These are phyloP conservation scores for Exophiala spinifera DNA, from an alignment of 2,329 filamentous ascomycete genomes.

Conservation along the genomic window DNA sequence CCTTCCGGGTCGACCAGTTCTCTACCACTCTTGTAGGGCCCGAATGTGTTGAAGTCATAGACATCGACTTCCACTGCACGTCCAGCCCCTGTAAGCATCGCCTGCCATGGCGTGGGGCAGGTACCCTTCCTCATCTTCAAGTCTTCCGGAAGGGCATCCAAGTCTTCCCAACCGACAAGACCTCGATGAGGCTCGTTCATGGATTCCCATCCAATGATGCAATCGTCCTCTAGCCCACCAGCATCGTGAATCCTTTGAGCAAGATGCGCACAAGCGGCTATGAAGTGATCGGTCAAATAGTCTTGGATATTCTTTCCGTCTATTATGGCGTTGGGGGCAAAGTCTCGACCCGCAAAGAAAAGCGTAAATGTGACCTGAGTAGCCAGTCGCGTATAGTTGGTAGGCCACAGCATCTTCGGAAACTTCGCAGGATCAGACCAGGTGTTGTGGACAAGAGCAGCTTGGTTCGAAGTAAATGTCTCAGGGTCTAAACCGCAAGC, in stretches of 20 bases:
- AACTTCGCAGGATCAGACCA: slow-evolving; percentile 80
- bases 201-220: slow-evolving; percentile 93
- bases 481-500: slow-evolving; percentile 87
- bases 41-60: slow-evolving; percentile 91
- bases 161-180: slow-evolving; percentile 76
- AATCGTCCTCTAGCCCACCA: slow-evolving; percentile 78
- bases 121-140: slow-evolving; percentile 92
- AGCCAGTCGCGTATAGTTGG: slow-evolving; percentile 86
- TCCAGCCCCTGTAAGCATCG: slow-evolving; percentile 86
- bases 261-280: slow-evolving; percentile 74
- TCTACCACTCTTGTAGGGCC: slow-evolving; percentile 83
- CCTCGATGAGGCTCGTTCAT: slow-evolving; percentile 94
- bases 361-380: slow-evolving; percentile 89
- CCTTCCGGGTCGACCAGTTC: slow-evolving; percentile 84
- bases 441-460: slow-evolving; percentile 91
- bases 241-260: slow-evolving; percentile 84
- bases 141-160: slow-evolving; percentile 76
- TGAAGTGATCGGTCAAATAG: slow-evolving; percentile 83
- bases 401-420: slow-evolving; percentile 99
- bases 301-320: slow-evolving; percentile 95
- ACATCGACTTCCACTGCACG: slow-evolving; percentile 84
- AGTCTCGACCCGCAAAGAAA: slow-evolving; percentile 87
- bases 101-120: slow-evolving; percentile 90
- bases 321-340: slow-evolving; percentile 93
- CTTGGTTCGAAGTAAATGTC: slow-evolving; percentile 80